Base-by-base conservation (phyloP, 1,284 basidiomycete species). In the Rhodotorula sp. region DNA sequence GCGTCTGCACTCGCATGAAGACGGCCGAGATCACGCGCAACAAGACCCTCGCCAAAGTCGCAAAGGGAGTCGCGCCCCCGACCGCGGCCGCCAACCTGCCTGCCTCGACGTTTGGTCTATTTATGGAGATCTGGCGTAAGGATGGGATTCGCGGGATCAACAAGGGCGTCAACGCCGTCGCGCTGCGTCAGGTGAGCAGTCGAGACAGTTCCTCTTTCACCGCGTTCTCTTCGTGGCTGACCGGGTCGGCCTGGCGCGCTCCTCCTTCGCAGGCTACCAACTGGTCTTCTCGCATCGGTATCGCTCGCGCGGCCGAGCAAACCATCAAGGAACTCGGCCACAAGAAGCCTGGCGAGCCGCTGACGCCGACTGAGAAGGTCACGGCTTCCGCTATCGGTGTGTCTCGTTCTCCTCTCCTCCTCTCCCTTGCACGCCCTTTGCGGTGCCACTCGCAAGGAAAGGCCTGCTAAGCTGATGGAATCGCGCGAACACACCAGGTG, bases 91-190 rank as follows among this genome's bases (percentile, higher is more conserved):
- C 4, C 46, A 42, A 18, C 33, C 37, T 42, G 37, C 37, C 37
- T 42, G 58, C 42, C 59, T 94, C 91, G 60, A 98, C 95, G 44
- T 70, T 74, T 88, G 56, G 88, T 60, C 89, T 97, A 54, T 98
- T 98, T 80, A 86, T 85, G 76, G 92, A 98, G 78, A 98, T 98
- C 76, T 97, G 95, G 83, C 87, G 89, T 62, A 85, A 88, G 60
- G 96, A 97, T 78, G 95, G 95, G 79, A 85, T 99, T 79, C 87
- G 87, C 62, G 95, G 95, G 69, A 95, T 99, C 79, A 99, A 99
- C 87, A 99, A 98, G 85, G 96, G 96, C 82, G 96, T 99, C 70
- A 98, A 99, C 78, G 96, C 96, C 30, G 96, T 99, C 60, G 96
- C 95, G 53, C 30, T 71, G 4, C 44, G 74, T 12, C 71, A 74